Evolutionary conservation across 257 asterid species (phyloP).

Genomic region (Anisodus acutangulus): DNA sequence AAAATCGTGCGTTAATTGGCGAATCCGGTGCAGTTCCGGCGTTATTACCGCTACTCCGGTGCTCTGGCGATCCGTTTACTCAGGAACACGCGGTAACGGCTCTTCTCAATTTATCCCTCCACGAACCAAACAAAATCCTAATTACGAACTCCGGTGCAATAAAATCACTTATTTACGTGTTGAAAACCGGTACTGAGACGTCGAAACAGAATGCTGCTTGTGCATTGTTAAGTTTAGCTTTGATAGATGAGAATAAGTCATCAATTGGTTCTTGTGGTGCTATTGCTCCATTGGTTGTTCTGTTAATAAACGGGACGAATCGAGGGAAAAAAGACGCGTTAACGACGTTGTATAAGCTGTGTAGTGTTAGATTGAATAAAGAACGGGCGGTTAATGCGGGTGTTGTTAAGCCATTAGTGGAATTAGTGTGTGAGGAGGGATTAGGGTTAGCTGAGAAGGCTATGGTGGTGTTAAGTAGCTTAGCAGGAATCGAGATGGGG

Average conservation of each 20-base stretch:
- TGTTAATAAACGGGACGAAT: constrained; percentile 71
- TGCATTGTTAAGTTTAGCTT: constrained; percentile 76
- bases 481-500: constrained; percentile 70
- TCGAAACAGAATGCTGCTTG: constrained; percentile 97
- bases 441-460: constrained; percentile 94
- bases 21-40: constrained; percentile 88
- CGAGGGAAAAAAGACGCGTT: constrained; percentile 92
- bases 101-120: constrained; percentile 78
- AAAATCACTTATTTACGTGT: constrained; percentile 73
- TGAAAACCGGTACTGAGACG: constrained; percentile 81
- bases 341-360: constrained; percentile 83
- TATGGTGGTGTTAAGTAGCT: constrained; percentile 89
- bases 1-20: constrained; percentile 84
- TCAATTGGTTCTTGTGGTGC: constrained; percentile 94
- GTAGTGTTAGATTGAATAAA: constrained; percentile 72
- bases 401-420: constrained; percentile 76
- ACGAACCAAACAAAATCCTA: constrained; percentile 64
- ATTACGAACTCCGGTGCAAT: constrained; percentile 65
- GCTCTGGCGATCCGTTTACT: constrained; percentile 67
- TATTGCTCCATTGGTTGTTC: constrained; percentile 75
- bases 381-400: constrained; percentile 94
- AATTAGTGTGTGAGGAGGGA: constrained; percentile 67
- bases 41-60: constrained; percentile 72
- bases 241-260: constrained; percentile 76
- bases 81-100: constrained; percentile 97